Conservation (phyloP, 179 eudicot species). For the Actinidia arguta region DNA sequence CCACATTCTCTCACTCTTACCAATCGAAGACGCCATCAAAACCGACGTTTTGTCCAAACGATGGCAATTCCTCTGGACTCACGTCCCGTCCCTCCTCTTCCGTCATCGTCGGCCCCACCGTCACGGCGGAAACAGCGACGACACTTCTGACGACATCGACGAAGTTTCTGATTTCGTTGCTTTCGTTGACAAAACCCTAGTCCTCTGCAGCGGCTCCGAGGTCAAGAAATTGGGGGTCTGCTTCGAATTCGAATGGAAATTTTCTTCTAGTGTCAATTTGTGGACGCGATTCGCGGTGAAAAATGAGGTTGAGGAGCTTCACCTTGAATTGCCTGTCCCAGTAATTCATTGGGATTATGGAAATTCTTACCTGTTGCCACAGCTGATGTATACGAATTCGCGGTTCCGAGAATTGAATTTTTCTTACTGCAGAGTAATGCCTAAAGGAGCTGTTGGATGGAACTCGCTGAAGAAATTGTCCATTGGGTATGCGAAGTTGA, state of each 20-base stretch:
- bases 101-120: background rate
- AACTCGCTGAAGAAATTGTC: conserved; percentile 10
- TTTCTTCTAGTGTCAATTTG: background rate
- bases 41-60: background rate
- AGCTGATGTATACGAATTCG: conserved; percentile 10
- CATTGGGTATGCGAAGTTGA: background rate
- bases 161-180: background rate
- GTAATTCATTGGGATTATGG: background rate
- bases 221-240: background rate
- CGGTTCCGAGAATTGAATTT: background rate
- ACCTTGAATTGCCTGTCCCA: background rate
- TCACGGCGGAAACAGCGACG: too few species aligned
- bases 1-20: conserved; percentile 17
- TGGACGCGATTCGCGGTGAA: background rate
- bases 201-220: background rate
- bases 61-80: conserved; percentile 19
- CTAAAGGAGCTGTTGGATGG: background rate
- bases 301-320: background rate
- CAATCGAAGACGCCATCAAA: background rate
- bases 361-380: background rate
- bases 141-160: background rate
- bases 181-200: background rate
- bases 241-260: background rate
- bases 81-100: background rate
- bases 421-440: background rate